Base-by-base conservation (phyloP, 2,329 filamentous ascomycete species). In the Ambrosiella xylebori region DNA sequence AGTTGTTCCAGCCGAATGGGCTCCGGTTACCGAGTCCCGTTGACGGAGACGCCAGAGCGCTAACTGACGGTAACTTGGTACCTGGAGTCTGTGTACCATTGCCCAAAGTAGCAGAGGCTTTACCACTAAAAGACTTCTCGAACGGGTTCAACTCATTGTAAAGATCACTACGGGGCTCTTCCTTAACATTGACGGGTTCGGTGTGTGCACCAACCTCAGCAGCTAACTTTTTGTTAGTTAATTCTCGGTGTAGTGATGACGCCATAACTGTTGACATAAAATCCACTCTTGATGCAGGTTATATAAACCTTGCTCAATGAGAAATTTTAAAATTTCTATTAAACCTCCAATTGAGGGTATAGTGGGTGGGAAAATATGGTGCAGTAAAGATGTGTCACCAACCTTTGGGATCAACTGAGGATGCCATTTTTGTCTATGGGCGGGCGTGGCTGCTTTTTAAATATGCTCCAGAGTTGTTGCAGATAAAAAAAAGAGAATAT, bases 141-240 rank as follows among this genome's bases (percentile, higher is more conserved):
- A 98, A 97, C 7, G 93, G 91, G 71, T 98, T 97, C 61, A 89
- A 89, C 74, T 97, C 93, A 69, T 86, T 79, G 65, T 80, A 84
- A 68, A 89, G 71, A 17, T 60, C 59, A 36, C 54, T 57, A 5
- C 56, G 50, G 27, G 51, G 37, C 55, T 57, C 55, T 56, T 57
- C 54, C 41, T 56, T 57, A 8, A 57, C 57, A 8, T 44, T 44
- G 27, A 57, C 38, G 19, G 55, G 17, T 15, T 60, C 59, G 38
- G 44, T 41, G 52, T 35, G 39, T 40, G 59, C 35, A 51, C 15
- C 27, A 15, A 12, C 27, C n/a, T 38, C 56, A 38, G 51, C 51
- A 37, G 51, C 35, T 15, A 39, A 15, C 15, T 19, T 35, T 53
- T 53, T n/a, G 35, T 53, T 53, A 53, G 51, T 36, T 35, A 53